These are phyloP conservation scores for Epichloe gansuensis DNA, from an alignment of 2,329 filamentous ascomycete species.

Conservation along the genomic window DNA sequence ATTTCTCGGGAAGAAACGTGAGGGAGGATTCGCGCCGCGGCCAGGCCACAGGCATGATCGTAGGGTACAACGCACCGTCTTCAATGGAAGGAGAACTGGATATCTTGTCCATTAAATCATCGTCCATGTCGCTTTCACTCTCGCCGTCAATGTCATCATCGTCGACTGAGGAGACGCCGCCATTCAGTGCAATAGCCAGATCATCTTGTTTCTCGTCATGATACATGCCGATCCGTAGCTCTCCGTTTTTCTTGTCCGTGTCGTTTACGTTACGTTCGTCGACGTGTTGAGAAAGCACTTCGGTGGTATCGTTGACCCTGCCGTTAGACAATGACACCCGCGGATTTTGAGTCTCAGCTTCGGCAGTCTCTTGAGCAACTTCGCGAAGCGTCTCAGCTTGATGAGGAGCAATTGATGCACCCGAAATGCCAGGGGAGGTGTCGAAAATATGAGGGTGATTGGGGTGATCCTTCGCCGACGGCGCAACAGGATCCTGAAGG, in stretches of 20 bases:
- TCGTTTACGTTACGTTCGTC: slow-evolving; percentile 29
- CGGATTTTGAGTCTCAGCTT: slow-evolving; percentile 57
- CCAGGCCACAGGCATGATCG: slow-evolving; percentile 26
- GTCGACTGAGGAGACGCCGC: slow-evolving; percentile 38
- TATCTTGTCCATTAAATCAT: slow-evolving; percentile 97
- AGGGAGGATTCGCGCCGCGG: slow-evolving; percentile 33
- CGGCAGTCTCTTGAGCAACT: slow-evolving; percentile 62
- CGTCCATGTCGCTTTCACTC: slow-evolving; percentile 55
- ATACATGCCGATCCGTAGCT: slow-evolving; percentile 21
- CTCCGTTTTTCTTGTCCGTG: slow-evolving; percentile 6
- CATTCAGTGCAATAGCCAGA: slow-evolving; percentile 50
- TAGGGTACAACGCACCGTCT: slow-evolving; percentile 72
- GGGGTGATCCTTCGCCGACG: slow-evolving; percentile 73
- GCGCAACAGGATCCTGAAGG: slow-evolving; percentile 71
- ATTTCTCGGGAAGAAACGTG: slow-evolving; percentile 20
- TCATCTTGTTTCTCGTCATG: slow-evolving; percentile 37
- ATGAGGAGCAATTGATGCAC: slow-evolving; percentile 55
- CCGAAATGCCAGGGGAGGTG: slow-evolving; percentile 31
- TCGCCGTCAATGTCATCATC: slow-evolving; percentile 57
- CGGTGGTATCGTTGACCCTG: slow-evolving; percentile 28
- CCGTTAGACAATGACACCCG: slow-evolving; percentile 41
- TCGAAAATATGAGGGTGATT: slow-evolving; percentile 10
- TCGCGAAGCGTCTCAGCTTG: slow-evolving; percentile 77
- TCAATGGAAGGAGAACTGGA: slow-evolving; percentile 98
- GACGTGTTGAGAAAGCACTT: slow-evolving; percentile 28